Evolutionary conservation across 2,329 filamentous ascomycete genomes (phyloP).

Genomic region (Aspergillus sp.): DNA sequence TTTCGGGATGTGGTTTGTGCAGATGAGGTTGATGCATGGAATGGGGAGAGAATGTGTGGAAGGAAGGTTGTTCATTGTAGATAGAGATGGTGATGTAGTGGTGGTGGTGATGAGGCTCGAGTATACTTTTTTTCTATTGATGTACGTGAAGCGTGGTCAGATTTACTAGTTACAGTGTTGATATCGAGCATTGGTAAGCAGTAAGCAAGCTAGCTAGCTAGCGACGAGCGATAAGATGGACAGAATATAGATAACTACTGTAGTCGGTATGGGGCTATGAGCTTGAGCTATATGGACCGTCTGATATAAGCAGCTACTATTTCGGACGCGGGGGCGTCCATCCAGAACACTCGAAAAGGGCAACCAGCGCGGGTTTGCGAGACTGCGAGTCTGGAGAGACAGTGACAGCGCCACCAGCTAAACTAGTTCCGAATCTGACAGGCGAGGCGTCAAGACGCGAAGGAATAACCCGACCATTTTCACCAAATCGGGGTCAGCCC

Average conservation of each 20-base stretch:
- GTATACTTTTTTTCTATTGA: too few relatives aligned
- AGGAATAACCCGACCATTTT: neutral
- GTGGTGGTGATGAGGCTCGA: neutral
- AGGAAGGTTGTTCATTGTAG: neutral
- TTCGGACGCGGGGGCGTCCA: neutral
- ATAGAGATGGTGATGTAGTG: neutral
- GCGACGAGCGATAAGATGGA: too few relatives aligned
- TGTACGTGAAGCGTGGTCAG: too few relatives aligned
- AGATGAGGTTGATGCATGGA: neutral
- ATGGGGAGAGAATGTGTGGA: neutral
- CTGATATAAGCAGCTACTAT: too few relatives aligned
- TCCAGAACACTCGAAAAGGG: neutral
- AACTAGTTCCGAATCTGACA: neutral
- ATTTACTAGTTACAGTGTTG: too few relatives aligned
- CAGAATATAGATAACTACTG: too few relatives aligned
- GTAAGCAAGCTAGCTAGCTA: too few relatives aligned
- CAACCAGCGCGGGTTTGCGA: neutral
- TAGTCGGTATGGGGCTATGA: too few relatives aligned
- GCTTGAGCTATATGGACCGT: too few relatives aligned
- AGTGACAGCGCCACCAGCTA: neutral
- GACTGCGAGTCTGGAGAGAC: neutral
- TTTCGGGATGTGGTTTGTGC: neutral
- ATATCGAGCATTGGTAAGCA: too few relatives aligned
- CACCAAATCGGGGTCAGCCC: constrained; percentile 5
- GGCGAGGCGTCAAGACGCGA: neutral